Evolutionary conservation across 129 eudicot genomes (phyloP).

Genomic region (sunflower (Helianthus annuus)): DNA sequence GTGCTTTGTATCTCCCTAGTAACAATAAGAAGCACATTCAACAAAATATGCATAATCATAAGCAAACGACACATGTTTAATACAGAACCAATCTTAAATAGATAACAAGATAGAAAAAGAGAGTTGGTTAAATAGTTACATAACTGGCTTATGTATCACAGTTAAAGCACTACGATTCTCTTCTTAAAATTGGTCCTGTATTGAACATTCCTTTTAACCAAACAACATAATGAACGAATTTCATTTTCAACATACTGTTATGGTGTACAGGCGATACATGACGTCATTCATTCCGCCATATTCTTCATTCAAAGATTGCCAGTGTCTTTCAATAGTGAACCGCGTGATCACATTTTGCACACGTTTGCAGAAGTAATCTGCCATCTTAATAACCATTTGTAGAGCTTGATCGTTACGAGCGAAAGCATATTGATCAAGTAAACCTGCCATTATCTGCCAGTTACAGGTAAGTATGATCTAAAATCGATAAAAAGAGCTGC

Average conservation of each 20-base stretch:
- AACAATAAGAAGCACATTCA: conserved; percentile 20
- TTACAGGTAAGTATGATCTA: conserved; percentile 3
- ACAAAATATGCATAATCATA: conserved; percentile 55
- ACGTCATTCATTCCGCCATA: conserved; percentile 98
- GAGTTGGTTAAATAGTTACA: no score
- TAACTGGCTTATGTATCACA: no score
- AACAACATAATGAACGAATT: neutral
- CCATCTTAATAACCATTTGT: conserved; percentile 73
- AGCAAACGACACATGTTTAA: neutral
- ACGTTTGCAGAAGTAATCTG: conserved; percentile 75
- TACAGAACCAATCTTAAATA: neutral
- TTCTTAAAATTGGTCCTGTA: neutral
- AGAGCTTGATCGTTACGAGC: conserved; percentile 63
- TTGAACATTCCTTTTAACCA: neutral
- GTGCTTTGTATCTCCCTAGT: conserved; percentile 73
- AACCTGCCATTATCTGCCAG: conserved; percentile 88
- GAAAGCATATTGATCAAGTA: conserved; percentile 71
- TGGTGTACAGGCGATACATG: conserved; percentile 61
- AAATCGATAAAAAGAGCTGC: no score
- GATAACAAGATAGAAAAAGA: no score
- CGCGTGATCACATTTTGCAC: conserved; percentile 68
- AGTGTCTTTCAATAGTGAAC: conserved; percentile 78
- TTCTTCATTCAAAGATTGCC: conserved; percentile 87
- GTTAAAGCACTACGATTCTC: no score
- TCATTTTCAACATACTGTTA: conserved; percentile 55